phyloP scores from a whole-genome alignment of 192 early-diverging fungal genomes.

The Umbelopsis isabellina region DNA sequence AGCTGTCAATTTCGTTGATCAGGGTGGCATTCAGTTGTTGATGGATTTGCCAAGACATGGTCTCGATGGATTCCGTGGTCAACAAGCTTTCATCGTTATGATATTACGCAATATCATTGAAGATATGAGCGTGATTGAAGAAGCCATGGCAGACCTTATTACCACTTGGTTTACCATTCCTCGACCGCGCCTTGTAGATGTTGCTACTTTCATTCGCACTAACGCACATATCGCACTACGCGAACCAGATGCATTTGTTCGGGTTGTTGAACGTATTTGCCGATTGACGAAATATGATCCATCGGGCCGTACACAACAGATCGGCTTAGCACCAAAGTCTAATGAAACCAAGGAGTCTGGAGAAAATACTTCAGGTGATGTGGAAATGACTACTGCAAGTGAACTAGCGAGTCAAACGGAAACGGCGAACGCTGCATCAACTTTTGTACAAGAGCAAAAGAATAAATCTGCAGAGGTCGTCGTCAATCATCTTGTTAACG shows the following conservation, averaged over 20 bases:
- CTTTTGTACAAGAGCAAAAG: neutral
- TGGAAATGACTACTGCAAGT: constrained; percentile 12
- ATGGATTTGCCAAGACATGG: constrained; percentile 62
- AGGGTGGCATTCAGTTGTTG: constrained; percentile 67
- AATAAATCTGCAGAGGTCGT: constrained; percentile 25
- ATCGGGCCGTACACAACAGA: constrained; percentile 60
- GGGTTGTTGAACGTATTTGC: constrained; percentile 65
- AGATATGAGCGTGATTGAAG: constrained; percentile 59
- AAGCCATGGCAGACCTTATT: constrained; percentile 77
- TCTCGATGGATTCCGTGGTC: constrained; percentile 72
- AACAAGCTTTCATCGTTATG: constrained; percentile 79
- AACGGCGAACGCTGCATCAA: neutral
- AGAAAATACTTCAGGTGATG: constrained; percentile 24
- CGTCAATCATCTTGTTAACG: constrained; percentile 33
- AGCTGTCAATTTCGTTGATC: constrained; percentile 70
- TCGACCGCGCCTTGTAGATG: constrained; percentile 67
- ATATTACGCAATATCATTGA: constrained; percentile 93
- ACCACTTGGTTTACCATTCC: constrained; percentile 73
- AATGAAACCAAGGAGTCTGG: constrained; percentile 25
- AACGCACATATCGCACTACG: constrained; percentile 71
- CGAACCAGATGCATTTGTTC: constrained; percentile 66
- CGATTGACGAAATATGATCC: constrained; percentile 68
- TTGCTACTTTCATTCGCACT: constrained; percentile 69
- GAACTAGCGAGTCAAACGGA: neutral
- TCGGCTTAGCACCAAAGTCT: constrained; percentile 49